A percentile compares a stretch with the other conserved stretches of the same genome.
These are phyloP conservation scores for Paramecium caudatum DNA, from an alignment of 73 alveolate genomes.

Conservation along the genomic window DNA sequence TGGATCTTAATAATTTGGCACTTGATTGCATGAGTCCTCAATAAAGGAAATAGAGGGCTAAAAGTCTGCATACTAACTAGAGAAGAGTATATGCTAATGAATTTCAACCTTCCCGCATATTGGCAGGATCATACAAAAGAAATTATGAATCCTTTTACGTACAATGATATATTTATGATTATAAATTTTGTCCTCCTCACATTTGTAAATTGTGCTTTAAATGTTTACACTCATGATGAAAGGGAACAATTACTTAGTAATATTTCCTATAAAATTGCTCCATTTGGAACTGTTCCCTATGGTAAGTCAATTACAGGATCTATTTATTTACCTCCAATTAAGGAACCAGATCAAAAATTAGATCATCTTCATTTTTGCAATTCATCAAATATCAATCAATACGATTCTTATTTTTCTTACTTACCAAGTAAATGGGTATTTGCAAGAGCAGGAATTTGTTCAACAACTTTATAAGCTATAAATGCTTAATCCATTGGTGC, in stretches of 20 bases:
- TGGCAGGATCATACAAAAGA: neutral
- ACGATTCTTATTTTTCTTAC: neutral
- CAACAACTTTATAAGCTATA: neutral
- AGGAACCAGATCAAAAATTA: neutral
- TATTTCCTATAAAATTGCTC: neutral
- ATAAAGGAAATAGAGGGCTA: neutral
- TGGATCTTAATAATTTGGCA: neutral
- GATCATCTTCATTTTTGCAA: neutral
- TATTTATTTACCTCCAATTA: neutral
- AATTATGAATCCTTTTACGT: neutral
- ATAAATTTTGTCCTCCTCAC: too few species aligned
- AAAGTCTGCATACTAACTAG: neutral
- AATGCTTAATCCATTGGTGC: neutral
- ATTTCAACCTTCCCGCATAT: neutral
- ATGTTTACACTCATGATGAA: too few species aligned
- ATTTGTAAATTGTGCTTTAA: too few species aligned
- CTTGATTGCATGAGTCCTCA: conserved; percentile 32
- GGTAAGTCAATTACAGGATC: conserved; percentile 4
- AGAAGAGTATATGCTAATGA: conserved; percentile 14
- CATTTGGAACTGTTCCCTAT: conserved; percentile 64
- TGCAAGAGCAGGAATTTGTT: neutral
- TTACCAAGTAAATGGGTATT: neutral
- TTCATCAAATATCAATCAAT: neutral
- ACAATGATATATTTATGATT: too few species aligned
- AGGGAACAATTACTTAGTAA: too few species aligned